Evolutionary conservation across 139 green algal species (phyloP).

Genomic region (Chlamydomonas schloesseri): DNA sequence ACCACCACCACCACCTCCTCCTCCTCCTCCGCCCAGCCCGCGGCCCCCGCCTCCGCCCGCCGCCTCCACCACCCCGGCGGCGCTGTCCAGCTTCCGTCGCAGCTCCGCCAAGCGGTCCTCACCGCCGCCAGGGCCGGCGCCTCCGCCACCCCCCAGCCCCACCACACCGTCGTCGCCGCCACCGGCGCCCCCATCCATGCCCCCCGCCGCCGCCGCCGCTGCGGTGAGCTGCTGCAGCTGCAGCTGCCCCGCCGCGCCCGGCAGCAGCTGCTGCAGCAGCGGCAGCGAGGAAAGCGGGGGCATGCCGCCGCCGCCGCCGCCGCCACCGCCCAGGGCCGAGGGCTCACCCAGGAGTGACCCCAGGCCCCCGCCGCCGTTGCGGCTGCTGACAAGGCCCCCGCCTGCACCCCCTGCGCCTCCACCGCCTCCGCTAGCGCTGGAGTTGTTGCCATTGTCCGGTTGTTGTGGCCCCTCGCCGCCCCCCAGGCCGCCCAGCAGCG

Average conservation of each 20-base stretch:
- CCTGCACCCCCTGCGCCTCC: not conserved
- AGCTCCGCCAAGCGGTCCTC: not conserved
- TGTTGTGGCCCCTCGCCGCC: not conserved
- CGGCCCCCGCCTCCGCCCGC: not conserved
- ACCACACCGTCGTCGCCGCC: not conserved
- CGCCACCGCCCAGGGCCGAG: not conserved
- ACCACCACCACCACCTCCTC: too few species aligned
- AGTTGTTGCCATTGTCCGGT: not conserved
- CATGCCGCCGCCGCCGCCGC: not conserved
- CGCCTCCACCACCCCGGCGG: not conserved
- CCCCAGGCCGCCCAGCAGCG: not conserved
- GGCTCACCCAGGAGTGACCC: constrained; percentile 7
- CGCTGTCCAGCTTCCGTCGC: not conserved
- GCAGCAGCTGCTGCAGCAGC: constrained; percentile 23
- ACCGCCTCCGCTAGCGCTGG: not conserved
- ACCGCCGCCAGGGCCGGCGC: not conserved
- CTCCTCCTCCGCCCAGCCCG: too few species aligned
- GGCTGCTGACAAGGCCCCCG: not conserved
- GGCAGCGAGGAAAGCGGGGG: not conserved
- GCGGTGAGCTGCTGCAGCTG: constrained; percentile 10
- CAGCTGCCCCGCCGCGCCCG: not conserved
- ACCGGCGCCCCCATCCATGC: not conserved
- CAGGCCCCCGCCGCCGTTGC: not conserved
- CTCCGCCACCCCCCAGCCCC: not conserved
- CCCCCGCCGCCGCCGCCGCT: not conserved